These are phyloP conservation scores for Rhinocladiella similis DNA, from an alignment of 2,329 filamentous ascomycete species.

Conservation along the genomic window DNA sequence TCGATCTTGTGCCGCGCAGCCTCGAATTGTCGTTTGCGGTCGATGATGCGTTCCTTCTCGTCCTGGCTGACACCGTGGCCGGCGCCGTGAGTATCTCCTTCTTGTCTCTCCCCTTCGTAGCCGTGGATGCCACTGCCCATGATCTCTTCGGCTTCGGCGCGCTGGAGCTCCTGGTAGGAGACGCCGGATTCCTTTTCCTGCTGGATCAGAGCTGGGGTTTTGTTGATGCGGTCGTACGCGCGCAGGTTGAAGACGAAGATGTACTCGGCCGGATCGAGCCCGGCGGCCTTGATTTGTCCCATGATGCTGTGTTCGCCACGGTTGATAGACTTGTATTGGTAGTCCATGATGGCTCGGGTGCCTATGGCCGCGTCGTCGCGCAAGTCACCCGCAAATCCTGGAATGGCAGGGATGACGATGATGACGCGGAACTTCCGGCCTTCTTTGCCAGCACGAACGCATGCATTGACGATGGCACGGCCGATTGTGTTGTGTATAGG, in stretches of 20 bases:
- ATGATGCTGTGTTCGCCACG: slow-evolving; percentile 91
- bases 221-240: slow-evolving; percentile 89
- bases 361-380: slow-evolving; percentile 79
- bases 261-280: slow-evolving; percentile 54
- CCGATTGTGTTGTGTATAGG: slow-evolving; percentile 90
- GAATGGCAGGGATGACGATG: slow-evolving; percentile 84
- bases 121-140: slow-evolving; percentile 75
- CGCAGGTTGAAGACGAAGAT: slow-evolving; percentile 94
- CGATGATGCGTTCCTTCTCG: slow-evolving; percentile 44
- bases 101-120: slow-evolving; percentile 40
- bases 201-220: slow-evolving; percentile 69
- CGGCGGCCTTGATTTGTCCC: slow-evolving; percentile 61
- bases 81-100: slow-evolving; percentile 26
- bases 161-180: slow-evolving; percentile 81
- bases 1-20: slow-evolving; percentile 41
- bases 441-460: slow-evolving; percentile 77
- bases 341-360: slow-evolving; percentile 95
- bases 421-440: slow-evolving; percentile 88
- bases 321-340: slow-evolving; percentile 94
- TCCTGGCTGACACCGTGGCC: slow-evolving; percentile 34
- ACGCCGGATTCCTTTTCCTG: slow-evolving; percentile 81
- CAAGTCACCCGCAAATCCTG: slow-evolving; percentile 91
- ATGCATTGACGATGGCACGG: slow-evolving; percentile 84
- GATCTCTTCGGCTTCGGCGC: slow-evolving; percentile 83
- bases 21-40: slow-evolving; percentile 49